Conservation (phyloP, 352 stramenopile species). For the Salisapilia sapeloensis region DNA sequence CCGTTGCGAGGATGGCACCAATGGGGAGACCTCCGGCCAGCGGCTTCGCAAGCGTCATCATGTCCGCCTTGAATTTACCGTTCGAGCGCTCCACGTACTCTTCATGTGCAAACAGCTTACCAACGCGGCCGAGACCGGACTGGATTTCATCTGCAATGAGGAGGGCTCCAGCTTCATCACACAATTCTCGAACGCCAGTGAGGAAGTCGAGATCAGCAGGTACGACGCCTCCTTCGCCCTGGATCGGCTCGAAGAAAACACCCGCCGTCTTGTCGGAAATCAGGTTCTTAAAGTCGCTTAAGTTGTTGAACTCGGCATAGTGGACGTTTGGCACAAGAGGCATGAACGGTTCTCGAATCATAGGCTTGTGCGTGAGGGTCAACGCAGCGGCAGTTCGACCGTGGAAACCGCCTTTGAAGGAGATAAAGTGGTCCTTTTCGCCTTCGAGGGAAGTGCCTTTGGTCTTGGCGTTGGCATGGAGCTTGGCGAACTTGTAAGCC, state of each 20-base stretch:
- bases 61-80: constrained; percentile 87
- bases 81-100: too few species aligned
- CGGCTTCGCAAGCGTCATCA: constrained; percentile 96
- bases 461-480: constrained; percentile 47
- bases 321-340: constrained; percentile 59
- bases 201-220: constrained; percentile 88
- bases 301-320: constrained; percentile 68
- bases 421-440: constrained; percentile 73
- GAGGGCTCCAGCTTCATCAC: constrained; percentile 88
- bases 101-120: constrained; percentile 91
- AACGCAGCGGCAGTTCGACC: constrained; percentile 58
- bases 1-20: constrained; percentile 88
- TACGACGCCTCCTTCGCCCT: constrained; percentile 90
- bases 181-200: constrained; percentile 71
- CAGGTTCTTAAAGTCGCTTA: constrained; percentile 52
- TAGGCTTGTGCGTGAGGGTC: constrained; percentile 79
- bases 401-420: constrained; percentile 80
- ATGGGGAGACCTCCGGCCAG: constrained; percentile 93
- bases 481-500: constrained; percentile 74
- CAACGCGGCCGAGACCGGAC: constrained; percentile 90
- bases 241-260: constrained; percentile 70
- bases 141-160: constrained; percentile 99
- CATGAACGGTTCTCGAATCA: constrained; percentile 71
- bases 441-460: constrained; percentile 63
- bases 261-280: constrained; percentile 63